phyloP scores from a whole-genome alignment of 192 early-diverging fungal genomes.

The Linnemannia hyalina region DNA sequence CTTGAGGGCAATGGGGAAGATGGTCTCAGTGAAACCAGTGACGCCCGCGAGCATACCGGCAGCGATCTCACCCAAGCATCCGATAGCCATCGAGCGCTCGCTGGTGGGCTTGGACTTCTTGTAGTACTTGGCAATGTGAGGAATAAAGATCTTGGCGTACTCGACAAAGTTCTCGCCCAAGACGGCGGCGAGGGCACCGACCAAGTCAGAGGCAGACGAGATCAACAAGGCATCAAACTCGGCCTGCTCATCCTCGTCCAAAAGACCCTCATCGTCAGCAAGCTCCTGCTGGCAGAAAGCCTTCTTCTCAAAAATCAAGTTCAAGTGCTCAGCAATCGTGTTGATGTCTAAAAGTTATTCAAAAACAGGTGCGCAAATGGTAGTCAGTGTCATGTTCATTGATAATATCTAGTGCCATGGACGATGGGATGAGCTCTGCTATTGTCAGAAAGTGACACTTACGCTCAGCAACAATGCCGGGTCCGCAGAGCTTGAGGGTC shows the following conservation, averaged over 20 bases:
- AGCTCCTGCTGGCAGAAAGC: constrained; percentile 80
- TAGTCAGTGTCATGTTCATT: background rate
- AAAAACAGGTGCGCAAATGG: background rate
- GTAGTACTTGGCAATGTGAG: constrained; percentile 85
- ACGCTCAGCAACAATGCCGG: constrained; percentile 71
- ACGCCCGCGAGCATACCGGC: constrained; percentile 71
- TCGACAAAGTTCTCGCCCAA: constrained; percentile 81
- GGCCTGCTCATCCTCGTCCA: constrained; percentile 88
- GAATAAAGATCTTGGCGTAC: constrained; percentile 84
- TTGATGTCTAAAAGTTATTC: constrained; percentile 28
- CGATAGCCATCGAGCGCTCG: constrained; percentile 93
- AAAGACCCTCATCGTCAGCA: constrained; percentile 71
- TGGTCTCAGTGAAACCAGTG: constrained; percentile 69
- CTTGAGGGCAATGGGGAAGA: constrained; percentile 81
- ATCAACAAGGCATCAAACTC: constrained; percentile 89
- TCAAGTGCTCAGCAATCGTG: constrained; percentile 50
- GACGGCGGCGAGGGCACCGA: constrained; percentile 80
- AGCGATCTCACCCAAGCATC: constrained; percentile 86
- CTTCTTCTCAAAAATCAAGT: constrained; percentile 80
- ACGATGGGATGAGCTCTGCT: background rate
- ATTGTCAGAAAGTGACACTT: constrained; percentile 11
- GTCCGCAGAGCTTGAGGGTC: constrained; percentile 81
- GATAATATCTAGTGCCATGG: background rate
- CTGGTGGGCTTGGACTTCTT: constrained; percentile 69
- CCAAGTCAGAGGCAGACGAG: constrained; percentile 84